Percentiles rank a stretch among this genome's conserved stretches.
These are phyloP conservation scores for Eucalyptus dawsonii DNA, from an alignment of 345 rosid genomes.

Conservation along the genomic window DNA sequence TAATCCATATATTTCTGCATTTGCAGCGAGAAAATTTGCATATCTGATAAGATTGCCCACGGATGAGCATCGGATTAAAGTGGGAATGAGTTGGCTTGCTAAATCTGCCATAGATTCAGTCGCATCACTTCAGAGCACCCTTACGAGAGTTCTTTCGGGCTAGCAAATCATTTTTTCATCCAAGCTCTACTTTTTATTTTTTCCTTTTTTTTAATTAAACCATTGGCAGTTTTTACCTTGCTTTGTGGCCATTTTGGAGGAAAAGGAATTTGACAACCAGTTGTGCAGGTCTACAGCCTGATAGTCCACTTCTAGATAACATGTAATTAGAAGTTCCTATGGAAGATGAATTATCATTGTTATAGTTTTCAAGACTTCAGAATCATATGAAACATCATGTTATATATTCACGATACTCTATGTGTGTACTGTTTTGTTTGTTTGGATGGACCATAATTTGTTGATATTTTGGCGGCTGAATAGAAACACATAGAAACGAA, in stretches of 20 bases:
- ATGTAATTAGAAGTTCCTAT: not conserved
- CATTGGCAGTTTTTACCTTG: not conserved
- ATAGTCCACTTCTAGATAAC: not conserved
- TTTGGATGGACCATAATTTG: not conserved
- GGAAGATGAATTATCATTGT: not conserved
- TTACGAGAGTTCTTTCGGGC: constrained; percentile 55
- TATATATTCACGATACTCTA: not conserved
- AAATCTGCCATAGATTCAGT: constrained; percentile 72
- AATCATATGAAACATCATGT: not conserved
- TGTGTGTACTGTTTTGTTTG: not conserved
- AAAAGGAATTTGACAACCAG: not conserved
- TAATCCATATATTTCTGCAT: not conserved
- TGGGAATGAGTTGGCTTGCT: constrained; percentile 85
- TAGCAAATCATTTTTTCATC: not conserved
- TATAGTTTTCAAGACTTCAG: not conserved
- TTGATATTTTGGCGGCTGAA: not conserved
- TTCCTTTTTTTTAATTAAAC: not conserved
- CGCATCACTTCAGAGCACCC: constrained; percentile 55
- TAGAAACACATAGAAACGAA: not conserved
- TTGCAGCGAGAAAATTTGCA: constrained; percentile 75
- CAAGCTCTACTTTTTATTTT: not conserved
- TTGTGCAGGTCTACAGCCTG: not conserved
- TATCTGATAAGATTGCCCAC: constrained; percentile 84
- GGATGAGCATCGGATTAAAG: constrained; percentile 83
- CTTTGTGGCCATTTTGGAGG: not conserved